These are phyloP conservation scores for Acacia crassicarpa DNA, from an alignment of 306 rosid species.

Conservation along the genomic window DNA sequence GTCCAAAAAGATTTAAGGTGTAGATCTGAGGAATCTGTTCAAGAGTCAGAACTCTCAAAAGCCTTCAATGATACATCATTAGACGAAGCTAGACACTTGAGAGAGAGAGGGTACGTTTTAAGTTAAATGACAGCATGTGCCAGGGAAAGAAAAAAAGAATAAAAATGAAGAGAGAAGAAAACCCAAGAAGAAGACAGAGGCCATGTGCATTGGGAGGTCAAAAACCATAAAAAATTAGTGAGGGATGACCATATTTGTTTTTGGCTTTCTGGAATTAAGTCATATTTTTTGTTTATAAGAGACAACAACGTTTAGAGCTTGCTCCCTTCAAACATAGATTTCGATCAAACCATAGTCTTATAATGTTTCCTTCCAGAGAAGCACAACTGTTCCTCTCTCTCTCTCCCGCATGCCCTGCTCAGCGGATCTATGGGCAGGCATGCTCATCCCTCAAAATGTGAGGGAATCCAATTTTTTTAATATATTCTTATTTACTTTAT, in stretches of 20 bases:
- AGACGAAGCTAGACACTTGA: slow-evolving; percentile 34
- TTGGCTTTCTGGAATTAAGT: slow-evolving; percentile 1
- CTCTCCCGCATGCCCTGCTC: background rate
- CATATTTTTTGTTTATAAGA: slow-evolving; percentile 21
- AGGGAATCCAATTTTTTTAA: too few relatives aligned
- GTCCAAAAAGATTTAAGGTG: slow-evolving; percentile 42
- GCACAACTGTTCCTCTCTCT: background rate
- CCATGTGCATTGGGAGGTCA: slow-evolving; percentile 96
- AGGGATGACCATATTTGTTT: slow-evolving; percentile 9
- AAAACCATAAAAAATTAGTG: slow-evolving; percentile 63
- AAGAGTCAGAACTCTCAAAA: slow-evolving; percentile 54
- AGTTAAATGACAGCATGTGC: slow-evolving; percentile 55
- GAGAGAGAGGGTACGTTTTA: slow-evolving; percentile 24
- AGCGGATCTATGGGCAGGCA: too few relatives aligned
- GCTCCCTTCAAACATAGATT: slow-evolving; percentile 31
- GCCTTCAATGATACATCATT: slow-evolving; percentile 47
- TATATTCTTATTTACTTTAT: too few relatives aligned
- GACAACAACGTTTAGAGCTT: slow-evolving; percentile 43
- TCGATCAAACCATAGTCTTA: slow-evolving; percentile 30
- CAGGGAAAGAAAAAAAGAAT: slow-evolving; percentile 35
- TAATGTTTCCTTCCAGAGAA: slow-evolving; percentile 6
- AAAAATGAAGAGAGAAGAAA: slow-evolving; percentile 53
- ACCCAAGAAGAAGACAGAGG: slow-evolving; percentile 51
- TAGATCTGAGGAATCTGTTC: slow-evolving; percentile 87
- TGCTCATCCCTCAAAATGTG: too few relatives aligned